These are phyloP conservation scores for Candida qinlingensis DNA, from an alignment of 805 yeast genomes.

Conservation along the genomic window DNA sequence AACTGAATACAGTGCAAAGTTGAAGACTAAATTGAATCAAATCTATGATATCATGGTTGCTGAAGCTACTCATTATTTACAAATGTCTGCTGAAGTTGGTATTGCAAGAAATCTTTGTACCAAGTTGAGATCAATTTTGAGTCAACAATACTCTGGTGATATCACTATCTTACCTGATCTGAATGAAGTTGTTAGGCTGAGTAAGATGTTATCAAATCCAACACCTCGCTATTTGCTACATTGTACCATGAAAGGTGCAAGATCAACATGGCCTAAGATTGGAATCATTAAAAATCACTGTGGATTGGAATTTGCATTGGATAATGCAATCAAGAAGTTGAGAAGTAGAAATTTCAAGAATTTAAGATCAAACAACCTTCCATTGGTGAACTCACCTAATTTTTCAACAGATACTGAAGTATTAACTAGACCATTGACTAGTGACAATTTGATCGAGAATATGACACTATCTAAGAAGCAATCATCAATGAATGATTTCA, in stretches of 20 bases:
- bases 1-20: slow-evolving; percentile 48
- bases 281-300: slow-evolving; percentile 85
- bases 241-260: slow-evolving; percentile 74
- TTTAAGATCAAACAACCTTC: slow-evolving; percentile 17
- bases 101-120: slow-evolving; percentile 67
- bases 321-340: slow-evolving; percentile 64
- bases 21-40: slow-evolving; percentile 47
- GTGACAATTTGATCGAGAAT: background rate
- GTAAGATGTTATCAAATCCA: slow-evolving; percentile 73
- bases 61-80: slow-evolving; percentile 76
- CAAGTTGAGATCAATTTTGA: slow-evolving; percentile 66
- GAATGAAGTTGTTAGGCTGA: slow-evolving; percentile 47
- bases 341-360: slow-evolving; percentile 53
- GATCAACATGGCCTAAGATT: slow-evolving; percentile 91
- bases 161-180: slow-evolving; percentile 86
- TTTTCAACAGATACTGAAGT: slow-evolving; percentile 1
- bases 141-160: slow-evolving; percentile 90
- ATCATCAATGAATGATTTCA: slow-evolving; percentile 5
- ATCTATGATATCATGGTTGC: slow-evolving; percentile 55
- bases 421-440: background rate
- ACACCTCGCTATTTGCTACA: slow-evolving; percentile 67
- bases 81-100: slow-evolving; percentile 70
- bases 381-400: slow-evolving; percentile 22
- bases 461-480: slow-evolving; percentile 1
- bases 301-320: slow-evolving; percentile 82